Evolutionary conservation across 2,329 filamentous ascomycete genomes (phyloP).

Genomic region (Trichoderma hamatum): DNA sequence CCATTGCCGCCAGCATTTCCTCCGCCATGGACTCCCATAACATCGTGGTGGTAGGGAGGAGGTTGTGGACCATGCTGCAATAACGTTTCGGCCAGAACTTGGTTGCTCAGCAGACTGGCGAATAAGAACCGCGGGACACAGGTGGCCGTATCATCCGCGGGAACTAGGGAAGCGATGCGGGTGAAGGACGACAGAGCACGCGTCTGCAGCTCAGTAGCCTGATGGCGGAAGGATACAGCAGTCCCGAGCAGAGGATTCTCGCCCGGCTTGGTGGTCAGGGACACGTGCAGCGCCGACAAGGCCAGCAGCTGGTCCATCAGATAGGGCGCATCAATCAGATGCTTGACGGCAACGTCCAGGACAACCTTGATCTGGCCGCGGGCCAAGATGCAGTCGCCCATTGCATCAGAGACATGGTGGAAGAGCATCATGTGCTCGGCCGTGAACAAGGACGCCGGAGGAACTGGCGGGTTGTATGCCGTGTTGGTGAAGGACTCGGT

Average conservation of each 20-base stretch:
- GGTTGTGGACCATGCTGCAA: conserved; percentile 37
- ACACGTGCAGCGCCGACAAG: conserved; percentile 47
- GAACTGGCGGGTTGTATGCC: conserved; percentile 29
- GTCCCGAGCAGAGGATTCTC: conserved; percentile 20
- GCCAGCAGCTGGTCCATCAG: conserved; percentile 53
- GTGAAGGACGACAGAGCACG: conserved; percentile 47
- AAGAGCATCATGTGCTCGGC: conserved; percentile 46
- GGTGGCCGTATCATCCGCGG: conserved; percentile 33
- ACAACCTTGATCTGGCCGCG: conserved; percentile 32
- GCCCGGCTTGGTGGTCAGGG: conserved; percentile 29
- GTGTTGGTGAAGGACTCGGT: conserved; percentile 27
- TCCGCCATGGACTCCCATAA: conserved; percentile 18
- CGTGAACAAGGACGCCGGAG: conserved; percentile 38
- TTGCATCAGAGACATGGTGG: conserved; percentile 39
- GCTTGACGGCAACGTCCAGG: conserved; percentile 39
- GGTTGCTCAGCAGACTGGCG: conserved; percentile 48
- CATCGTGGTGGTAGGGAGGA: conserved; percentile 21
- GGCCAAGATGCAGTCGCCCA: conserved; percentile 33
- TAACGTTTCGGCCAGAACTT: conserved; percentile 53
- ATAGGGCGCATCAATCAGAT: conserved; percentile 45
- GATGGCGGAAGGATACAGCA: conserved; percentile 35
- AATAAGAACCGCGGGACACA: conserved; percentile 51
- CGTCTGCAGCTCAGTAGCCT: conserved; percentile 50
- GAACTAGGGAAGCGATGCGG: conserved; percentile 33
- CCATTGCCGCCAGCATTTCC: not conserved